Evolutionary conservation across 164 flowering plant genomes (phyloP).

Genomic region (Tinospora cordifolia): DNA sequence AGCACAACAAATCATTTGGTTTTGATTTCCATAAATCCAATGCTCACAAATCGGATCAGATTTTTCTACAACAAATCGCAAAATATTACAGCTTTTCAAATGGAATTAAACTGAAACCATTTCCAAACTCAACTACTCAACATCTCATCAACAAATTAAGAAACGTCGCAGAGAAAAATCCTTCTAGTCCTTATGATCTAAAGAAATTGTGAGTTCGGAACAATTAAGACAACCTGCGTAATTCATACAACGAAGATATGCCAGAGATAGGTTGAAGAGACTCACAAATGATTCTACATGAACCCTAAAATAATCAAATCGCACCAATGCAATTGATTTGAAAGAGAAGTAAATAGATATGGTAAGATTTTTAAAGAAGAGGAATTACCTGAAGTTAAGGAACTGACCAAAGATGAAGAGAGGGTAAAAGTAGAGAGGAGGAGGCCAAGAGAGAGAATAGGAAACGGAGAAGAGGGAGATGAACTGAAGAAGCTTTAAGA

Average conservation of each 20-base stretch:
- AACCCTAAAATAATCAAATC: neutral
- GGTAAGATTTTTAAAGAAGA: neutral
- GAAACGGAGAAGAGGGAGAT: constrained; percentile 55
- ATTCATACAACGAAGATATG: neutral
- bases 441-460: constrained; percentile 60
- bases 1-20: too few relatives aligned
- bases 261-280: neutral
- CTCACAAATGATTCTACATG: neutral
- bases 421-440: constrained; percentile 76
- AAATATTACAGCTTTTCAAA: too few relatives aligned
- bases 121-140: too few relatives aligned
- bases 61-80: too few relatives aligned
- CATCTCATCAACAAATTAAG: too few relatives aligned
- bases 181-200: too few relatives aligned
- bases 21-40: too few relatives aligned
- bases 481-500: constrained; percentile 67
- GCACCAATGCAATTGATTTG: neutral
- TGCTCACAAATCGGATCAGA: too few relatives aligned
- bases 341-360: neutral
- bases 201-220: neutral
- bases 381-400: constrained; percentile 73
- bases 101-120: too few relatives aligned
- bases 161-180: too few relatives aligned
- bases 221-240: neutral
- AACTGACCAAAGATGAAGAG: constrained; percentile 72